Base-by-base conservation (phyloP, 768 basidiomycete genomes). In the Calvatia gigantea region DNA sequence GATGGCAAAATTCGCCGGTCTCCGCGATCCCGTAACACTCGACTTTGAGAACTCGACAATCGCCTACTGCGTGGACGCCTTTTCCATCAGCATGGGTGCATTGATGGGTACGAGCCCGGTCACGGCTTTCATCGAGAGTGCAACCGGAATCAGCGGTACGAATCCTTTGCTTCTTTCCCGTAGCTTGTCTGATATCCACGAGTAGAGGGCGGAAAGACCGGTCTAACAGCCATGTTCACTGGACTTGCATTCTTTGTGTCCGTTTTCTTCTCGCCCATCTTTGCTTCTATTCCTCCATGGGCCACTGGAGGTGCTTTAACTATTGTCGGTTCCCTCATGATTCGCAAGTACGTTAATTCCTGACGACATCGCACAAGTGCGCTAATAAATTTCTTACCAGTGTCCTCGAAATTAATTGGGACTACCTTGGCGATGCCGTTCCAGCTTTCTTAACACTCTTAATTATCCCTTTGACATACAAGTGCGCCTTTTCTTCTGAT, bases 1-100 rank as follows among this genome's bases (percentile, higher is more conserved):
- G 35, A 93, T 94, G 91, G 89, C 90, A 51, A 91, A 89, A 67
- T 93, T 93, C 59, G 90, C 91, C 5, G 89, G 89, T n/a, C 78
- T 94, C 1, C 89, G 89, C 44, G 86, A 93, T 64, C 86, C 86
- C 1, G 81, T 89, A 12, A 92, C 91, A 23, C 75, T 91, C 54
- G 91, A 94, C 67, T 94, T 94, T 61, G 91, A 94, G 71, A 82
- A 84, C 59, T 89, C 86, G 15, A 89, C 85, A 11, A 74, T 88
- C 57, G 90, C 90, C 3, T 92, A 91, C 69, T 91, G 89, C 60
- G 81, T 91, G 25, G 89, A 91, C 61, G 90, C 90, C 0, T 85
- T 91, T 67, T 83, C 77, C 32, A 91, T 91, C 67, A 85, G 82
- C 38, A 89, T 91, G 73, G 90, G 90, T 46, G 84, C 90, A 8